These are phyloP conservation scores for Dipteronia dyeriana DNA, from an alignment of 345 rosid species.

Conservation along the genomic window DNA sequence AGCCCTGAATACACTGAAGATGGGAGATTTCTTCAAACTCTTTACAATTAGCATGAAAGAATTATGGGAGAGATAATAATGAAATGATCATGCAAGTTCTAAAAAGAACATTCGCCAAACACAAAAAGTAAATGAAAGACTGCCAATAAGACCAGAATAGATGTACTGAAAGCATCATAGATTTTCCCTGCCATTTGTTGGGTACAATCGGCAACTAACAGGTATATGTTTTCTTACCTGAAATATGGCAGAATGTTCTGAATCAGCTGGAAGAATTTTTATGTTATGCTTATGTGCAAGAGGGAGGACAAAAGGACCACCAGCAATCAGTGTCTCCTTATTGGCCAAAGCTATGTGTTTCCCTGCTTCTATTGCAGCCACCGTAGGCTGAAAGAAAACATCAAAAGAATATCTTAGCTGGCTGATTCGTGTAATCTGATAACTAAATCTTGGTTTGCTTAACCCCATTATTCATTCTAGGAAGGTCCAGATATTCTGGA, in stretches of 20 bases:
- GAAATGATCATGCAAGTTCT: constrained; percentile 14
- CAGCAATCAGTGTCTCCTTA: constrained; percentile 96
- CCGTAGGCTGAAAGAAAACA: constrained; percentile 65
- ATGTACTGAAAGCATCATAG: not conserved
- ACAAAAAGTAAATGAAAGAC: not conserved
- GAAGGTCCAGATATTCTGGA: not conserved
- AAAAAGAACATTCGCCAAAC: constrained; percentile 8
- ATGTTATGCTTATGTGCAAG: constrained; percentile 86
- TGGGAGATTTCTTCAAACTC: constrained; percentile 18
- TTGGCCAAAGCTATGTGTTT: constrained; percentile 95
- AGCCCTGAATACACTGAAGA: constrained; percentile 93
- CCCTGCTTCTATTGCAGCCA: constrained; percentile 97
- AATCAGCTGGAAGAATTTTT: constrained; percentile 97
- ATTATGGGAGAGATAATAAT: not conserved
- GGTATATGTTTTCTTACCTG: constrained; percentile 52
- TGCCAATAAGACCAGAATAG: constrained; percentile 2
- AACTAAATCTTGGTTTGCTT: constrained; percentile 9
- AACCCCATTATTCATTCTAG: not conserved
- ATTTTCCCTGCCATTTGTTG: not conserved
- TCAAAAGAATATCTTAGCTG: constrained; percentile 4
- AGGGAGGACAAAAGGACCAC: constrained; percentile 96
- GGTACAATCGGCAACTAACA: not conserved
- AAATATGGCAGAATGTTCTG: constrained; percentile 98
- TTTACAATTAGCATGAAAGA: constrained; percentile 1
- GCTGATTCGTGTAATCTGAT: constrained; percentile 8